Evolutionary conservation across 371 early-diverging fungal genomes (phyloP).

Genomic region (Rhizopus arrhizus): DNA sequence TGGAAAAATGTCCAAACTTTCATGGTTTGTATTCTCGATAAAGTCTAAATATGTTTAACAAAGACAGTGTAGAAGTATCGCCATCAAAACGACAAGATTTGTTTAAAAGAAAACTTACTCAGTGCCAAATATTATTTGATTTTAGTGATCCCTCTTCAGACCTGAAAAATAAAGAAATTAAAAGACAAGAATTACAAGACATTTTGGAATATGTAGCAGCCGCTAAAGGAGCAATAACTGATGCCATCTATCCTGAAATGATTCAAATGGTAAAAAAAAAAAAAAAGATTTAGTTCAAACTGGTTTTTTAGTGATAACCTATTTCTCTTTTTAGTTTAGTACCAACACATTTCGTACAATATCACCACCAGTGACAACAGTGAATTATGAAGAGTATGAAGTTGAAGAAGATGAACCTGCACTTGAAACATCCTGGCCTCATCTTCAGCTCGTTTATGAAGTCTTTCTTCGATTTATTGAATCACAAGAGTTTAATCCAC

Average conservation of each 20-base stretch:
- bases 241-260: conserved; percentile 89
- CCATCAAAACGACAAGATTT: conserved; percentile 76
- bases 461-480: conserved; percentile 95
- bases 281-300: background rate
- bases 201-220: conserved; percentile 90
- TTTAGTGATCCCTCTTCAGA: conserved; percentile 89
- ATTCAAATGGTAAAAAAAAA: conserved; percentile 81
- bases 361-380: conserved; percentile 87
- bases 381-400: conserved; percentile 67
- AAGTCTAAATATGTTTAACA: conserved; percentile 12
- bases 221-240: conserved; percentile 83
- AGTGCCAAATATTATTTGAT: conserved; percentile 93
- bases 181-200: conserved; percentile 87
- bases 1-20: conserved; percentile 77
- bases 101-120: conserved; percentile 83
- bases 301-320: background rate
- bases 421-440: conserved; percentile 95
- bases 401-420: conserved; percentile 98
- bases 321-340: conserved; percentile 67
- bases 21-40: conserved; percentile 57
- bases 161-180: conserved; percentile 93
- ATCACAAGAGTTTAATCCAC: conserved; percentile 92
- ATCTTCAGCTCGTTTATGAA: conserved; percentile 94
- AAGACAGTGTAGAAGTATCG: conserved; percentile 64
- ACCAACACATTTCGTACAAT: conserved; percentile 92